Evolutionary conservation across 306 rosid genomes (phyloP), one percentile per base, ranked within the genome.

Genomic region (Oemleria cerasiformis): DNA sequence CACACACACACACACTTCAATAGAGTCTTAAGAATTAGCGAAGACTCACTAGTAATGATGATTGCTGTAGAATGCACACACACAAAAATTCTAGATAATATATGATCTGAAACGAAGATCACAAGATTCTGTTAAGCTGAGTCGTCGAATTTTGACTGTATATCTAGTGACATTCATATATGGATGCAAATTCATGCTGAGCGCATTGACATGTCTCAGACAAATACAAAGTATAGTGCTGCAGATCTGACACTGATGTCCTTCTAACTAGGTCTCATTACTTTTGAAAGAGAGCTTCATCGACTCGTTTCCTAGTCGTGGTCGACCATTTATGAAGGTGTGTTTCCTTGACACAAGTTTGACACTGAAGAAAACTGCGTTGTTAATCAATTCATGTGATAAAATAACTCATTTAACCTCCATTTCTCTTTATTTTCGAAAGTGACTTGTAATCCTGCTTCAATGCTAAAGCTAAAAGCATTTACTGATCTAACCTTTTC

Each of bases 221-320:
- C 44, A 5, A 44, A 21, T 49, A 16, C 20, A 65, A 43, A 23
- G 36, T 14, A 6, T 19, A 73, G 49, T 75, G 36, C 80, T 73
- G n/a, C 73, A 10, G 59, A 73, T 82, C 78, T 83, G 75, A 65
- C 70, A 56, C 23, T 58, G 19, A 20, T 34, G 50, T 63, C 44
- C 49, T 74, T 77, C 62, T 43, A 53, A 71, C 59, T 72, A 95
- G 99, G 99, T 95, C 45, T 95, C 99, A 2, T 83, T 95, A 84
- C 99, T 95, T 79, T 71, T 95, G 92, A 95, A 86, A 88, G 99
- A 95, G 85, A 95, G 99, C 84, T 95, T 88, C 84, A 89, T 95
- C 0, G 96, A 95, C 79, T 95, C 99, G 9, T 91, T 88, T 75
- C 89, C 96, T 44, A 79, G 80, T 63, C 96, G 90, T 8, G 99